These are phyloP conservation scores for Hypoxylon sp. DNA, from an alignment of 2,329 filamentous ascomycete species.

Conservation along the genomic window DNA sequence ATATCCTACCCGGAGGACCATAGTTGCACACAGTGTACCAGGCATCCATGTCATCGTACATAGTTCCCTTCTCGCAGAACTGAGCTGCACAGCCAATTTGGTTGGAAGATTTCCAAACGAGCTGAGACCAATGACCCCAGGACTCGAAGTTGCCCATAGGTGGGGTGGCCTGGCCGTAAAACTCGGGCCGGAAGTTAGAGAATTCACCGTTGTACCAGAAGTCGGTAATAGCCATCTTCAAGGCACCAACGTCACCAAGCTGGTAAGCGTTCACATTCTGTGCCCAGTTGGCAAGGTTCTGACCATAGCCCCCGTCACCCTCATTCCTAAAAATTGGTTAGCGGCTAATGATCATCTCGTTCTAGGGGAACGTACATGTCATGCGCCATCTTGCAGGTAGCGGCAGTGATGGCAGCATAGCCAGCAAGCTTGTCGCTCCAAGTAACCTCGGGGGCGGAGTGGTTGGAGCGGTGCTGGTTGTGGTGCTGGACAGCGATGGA, in stretches of 20 bases:
- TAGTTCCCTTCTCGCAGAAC: constrained; percentile 67
- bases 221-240: constrained; percentile 79
- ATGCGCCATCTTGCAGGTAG: constrained; percentile 80
- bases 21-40: constrained; percentile 94
- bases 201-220: constrained; percentile 92
- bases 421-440: constrained; percentile 77
- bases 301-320: constrained; percentile 80
- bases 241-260: constrained; percentile 67
- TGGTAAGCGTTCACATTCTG: constrained; percentile 57
- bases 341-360: constrained; percentile 24
- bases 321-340: constrained; percentile 63
- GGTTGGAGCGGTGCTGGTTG: constrained; percentile 88
- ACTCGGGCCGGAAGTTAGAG: constrained; percentile 64
- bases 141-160: constrained; percentile 72
- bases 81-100: constrained; percentile 74
- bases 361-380: constrained; percentile 74
- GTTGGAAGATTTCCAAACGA: constrained; percentile 77
- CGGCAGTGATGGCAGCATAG: constrained; percentile 75
- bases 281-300: constrained; percentile 85
- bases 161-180: constrained; percentile 73
- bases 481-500: constrained; percentile 76
- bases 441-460: constrained; percentile 74
- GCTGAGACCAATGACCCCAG: constrained; percentile 83
- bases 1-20: constrained; percentile 74
- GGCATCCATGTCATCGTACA: constrained; percentile 65